These are phyloP conservation scores for Yamadazyma blattariae DNA, from an alignment of 1,139 yeast genomes.

Conservation along the genomic window DNA sequence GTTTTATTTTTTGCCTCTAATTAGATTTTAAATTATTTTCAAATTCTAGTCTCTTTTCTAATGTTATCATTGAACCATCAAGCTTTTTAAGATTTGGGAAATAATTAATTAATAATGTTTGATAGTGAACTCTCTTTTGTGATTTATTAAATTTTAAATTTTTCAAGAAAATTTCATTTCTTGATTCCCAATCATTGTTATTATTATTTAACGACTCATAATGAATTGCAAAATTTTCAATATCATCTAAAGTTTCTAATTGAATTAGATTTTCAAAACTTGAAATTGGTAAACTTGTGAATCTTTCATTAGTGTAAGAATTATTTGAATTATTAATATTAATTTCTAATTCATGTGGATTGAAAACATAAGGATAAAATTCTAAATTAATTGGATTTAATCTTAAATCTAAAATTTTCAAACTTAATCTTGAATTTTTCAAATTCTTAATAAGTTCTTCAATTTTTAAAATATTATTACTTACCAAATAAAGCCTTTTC, in stretches of 20 bases:
- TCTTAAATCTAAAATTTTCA: constrained; percentile 46
- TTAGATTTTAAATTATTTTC: constrained; percentile 4
- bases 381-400: constrained; percentile 49
- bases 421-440: constrained; percentile 25
- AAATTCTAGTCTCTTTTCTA: constrained; percentile 4
- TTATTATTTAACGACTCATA: constrained; percentile 35
- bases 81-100: constrained; percentile 34
- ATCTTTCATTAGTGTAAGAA: constrained; percentile 9
- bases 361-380: constrained; percentile 53
- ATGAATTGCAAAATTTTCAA: constrained; percentile 41
- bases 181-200: constrained; percentile 32
- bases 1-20: too few species aligned
- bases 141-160: constrained; percentile 21
- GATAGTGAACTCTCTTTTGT: constrained; percentile 35
- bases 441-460: constrained; percentile 33
- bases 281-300: background rate
- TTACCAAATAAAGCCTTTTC: constrained; percentile 40
- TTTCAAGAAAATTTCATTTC: constrained; percentile 30
- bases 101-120: constrained; percentile 33
- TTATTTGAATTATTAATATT: constrained; percentile 3
- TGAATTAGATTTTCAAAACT: constrained; percentile 29
- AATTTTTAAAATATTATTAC: constrained; percentile 40
- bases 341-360: constrained; percentile 39
- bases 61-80: constrained; percentile 30
- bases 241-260: constrained; percentile 43